Base-by-base conservation (phyloP, 2,329 filamentous ascomycete genomes). In the Calonectria pseudoturangicola region DNA sequence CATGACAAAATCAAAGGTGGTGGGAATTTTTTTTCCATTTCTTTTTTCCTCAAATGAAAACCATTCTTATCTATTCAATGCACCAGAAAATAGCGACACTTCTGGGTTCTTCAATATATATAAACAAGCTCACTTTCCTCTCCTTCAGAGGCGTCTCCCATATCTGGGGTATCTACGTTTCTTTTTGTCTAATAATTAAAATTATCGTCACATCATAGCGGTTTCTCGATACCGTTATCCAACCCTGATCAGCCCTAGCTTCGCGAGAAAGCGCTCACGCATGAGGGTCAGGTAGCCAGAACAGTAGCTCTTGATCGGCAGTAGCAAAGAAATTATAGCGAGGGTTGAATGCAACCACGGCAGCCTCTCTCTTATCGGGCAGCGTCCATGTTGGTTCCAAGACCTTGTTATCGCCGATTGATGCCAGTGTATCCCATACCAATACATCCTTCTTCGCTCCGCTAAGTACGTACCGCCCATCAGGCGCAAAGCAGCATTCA, bases 251-350 rank as follows among this genome's bases (percentile, higher is more conserved):
- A 60, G 39, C 21, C 6, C 16, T 60, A 4, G 7, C 36, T 41
- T 27, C 2, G 33, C 54, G 6, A 41, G n/a, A 15, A 8, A 2
- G 33, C 25, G 62, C 74, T 81, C 83, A 91, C 9, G 86, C 84
- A 78, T 90, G 87, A 51, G 91, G 90, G 81, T 95, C 93, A 1
- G 94, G 94, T 43, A 94, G 83, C 93, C 94, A 96, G 78, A 96
- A 94, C 25, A 94, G 85, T 73, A 95, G 87, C 67, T 98, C 95
- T 80, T 93, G 93, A 79, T 98, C 96, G 4, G 95, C 97, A 54
- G 93, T 97, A 10, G 95, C 96, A 77, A 98, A 90, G 86, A 98
- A 92, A 84, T 98, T 98, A 84, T 93, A 97, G 63, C 96, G 90
- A 30, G 96, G 97, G 82, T 98, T 98, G 83, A 95, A 97, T 27